These are phyloP conservation scores for Amesomyces nigricolor DNA, from an alignment of 2,329 filamentous ascomycete genomes.

Conservation along the genomic window DNA sequence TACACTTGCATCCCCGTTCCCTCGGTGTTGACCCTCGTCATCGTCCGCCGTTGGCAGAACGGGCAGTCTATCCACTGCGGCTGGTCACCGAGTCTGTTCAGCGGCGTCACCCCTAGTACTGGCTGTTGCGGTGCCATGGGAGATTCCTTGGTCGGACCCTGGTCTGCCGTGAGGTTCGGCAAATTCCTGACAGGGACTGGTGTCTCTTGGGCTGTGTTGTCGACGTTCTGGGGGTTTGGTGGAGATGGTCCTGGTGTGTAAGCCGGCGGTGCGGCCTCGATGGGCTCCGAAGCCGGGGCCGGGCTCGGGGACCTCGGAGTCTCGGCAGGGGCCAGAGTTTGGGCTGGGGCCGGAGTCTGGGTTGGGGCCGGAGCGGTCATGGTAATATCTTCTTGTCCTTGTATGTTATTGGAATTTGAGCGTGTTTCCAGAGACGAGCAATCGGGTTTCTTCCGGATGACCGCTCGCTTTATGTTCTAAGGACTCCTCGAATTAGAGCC, in stretches of 20 bases:
- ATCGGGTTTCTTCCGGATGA: background rate
- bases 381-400: background rate
- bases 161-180: background rate
- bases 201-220: background rate
- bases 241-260: background rate
- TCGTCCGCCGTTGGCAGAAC: slow-evolving; percentile 28
- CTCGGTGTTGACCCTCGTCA: slow-evolving; percentile 23
- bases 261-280: background rate
- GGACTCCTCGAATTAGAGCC: too few species aligned
- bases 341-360: too few species aligned
- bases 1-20: slow-evolving; percentile 29
- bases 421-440: background rate
- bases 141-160: background rate
- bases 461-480: too few species aligned
- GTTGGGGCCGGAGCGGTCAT: too few species aligned
- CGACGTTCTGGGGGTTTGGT: background rate
- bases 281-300: background rate
- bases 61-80: slow-evolving; percentile 31
- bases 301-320: too few species aligned
- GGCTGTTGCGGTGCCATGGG: background rate
- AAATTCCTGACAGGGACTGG: background rate
- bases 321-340: too few species aligned
- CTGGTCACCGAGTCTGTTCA: slow-evolving; percentile 25
- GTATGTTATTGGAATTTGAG: background rate
- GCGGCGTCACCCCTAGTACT: slow-evolving; percentile 19